Evolutionary conservation across 2,329 filamentous ascomycete species (phyloP).

Genomic region (Botrytis pseudocinerea): DNA sequence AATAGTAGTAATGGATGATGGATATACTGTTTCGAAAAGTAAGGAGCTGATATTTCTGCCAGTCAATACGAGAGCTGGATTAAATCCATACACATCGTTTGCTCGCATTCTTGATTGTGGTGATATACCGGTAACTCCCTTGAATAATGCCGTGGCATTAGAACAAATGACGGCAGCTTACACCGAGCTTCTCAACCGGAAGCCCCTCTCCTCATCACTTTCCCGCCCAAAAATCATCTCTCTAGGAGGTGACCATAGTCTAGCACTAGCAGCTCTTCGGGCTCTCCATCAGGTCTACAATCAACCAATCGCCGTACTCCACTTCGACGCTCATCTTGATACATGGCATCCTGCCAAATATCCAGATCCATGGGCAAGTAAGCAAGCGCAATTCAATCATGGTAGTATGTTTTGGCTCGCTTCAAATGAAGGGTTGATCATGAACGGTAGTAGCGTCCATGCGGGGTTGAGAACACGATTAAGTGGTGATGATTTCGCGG

Average conservation of each 20-base stretch:
- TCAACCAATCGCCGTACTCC: constrained; percentile 65
- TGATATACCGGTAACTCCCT: constrained; percentile 82
- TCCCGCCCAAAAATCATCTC: constrained; percentile 53
- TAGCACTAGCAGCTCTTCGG: constrained; percentile 68
- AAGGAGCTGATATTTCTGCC: not conserved
- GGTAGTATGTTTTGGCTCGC: constrained; percentile 93
- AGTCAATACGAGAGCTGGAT: constrained; percentile 73
- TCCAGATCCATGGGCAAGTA: constrained; percentile 70
- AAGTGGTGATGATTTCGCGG: constrained; percentile 61
- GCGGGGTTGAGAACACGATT: constrained; percentile 80
- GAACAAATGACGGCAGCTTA: constrained; percentile 67
- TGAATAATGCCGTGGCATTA: constrained; percentile 81
- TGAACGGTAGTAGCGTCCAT: constrained; percentile 74
- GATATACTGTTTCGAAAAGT: not conserved
- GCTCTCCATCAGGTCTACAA: constrained; percentile 64
- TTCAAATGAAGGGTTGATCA: constrained; percentile 74
- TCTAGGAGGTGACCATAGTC: constrained; percentile 71
- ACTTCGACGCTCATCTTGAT: constrained; percentile 62
- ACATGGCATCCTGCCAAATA: constrained; percentile 60
- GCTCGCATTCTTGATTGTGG: constrained; percentile 83
- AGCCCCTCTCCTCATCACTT: constrained; percentile 35
- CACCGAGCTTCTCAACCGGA: constrained; percentile 36
- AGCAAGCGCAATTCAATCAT: constrained; percentile 78
- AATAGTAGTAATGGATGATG: not conserved
- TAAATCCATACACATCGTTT: constrained; percentile 84